Conservation (phyloP, 164 flowering plant genomes). For the Dillenia suffruticosa region DNA sequence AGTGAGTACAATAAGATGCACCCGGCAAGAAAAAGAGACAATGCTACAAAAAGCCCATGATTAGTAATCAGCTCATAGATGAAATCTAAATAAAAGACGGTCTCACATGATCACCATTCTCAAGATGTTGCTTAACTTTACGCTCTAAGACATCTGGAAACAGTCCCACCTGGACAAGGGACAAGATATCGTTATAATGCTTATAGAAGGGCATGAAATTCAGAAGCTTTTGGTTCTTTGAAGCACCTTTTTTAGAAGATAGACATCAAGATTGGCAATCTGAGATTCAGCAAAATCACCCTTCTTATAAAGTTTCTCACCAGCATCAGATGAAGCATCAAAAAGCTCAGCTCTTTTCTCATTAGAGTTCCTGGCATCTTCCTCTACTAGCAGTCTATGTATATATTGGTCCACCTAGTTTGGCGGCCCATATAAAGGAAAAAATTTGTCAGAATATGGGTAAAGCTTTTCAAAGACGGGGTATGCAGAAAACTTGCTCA, state of each 20-base stretch:
- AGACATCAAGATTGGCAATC: constrained; percentile 58
- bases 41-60: background rate
- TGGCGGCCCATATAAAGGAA: too few species aligned
- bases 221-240: background rate
- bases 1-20: constrained; percentile 1
- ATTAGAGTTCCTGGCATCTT: constrained; percentile 43
- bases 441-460: too few species aligned
- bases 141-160: constrained; percentile 88
- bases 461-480: too few species aligned
- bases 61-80: background rate
- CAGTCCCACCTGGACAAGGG: constrained; percentile 70
- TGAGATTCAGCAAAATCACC: constrained; percentile 68
- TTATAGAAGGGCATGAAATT: background rate
- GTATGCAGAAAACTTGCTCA: background rate
- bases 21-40: constrained; percentile 1
- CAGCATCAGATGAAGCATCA: constrained; percentile 62
- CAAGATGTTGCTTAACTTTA: constrained; percentile 65
- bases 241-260: constrained; percentile 71
- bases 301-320: constrained; percentile 55
- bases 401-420: constrained; percentile 82
- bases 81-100: constrained; percentile 4
- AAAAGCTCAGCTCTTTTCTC: constrained; percentile 41
- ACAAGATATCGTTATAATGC: constrained; percentile 2
- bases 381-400: constrained; percentile 82
- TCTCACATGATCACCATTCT: constrained; percentile 84